These are phyloP conservation scores for Daldinia concentrica DNA, from an alignment of 495 filamentous ascomycete species.

Conservation along the genomic window DNA sequence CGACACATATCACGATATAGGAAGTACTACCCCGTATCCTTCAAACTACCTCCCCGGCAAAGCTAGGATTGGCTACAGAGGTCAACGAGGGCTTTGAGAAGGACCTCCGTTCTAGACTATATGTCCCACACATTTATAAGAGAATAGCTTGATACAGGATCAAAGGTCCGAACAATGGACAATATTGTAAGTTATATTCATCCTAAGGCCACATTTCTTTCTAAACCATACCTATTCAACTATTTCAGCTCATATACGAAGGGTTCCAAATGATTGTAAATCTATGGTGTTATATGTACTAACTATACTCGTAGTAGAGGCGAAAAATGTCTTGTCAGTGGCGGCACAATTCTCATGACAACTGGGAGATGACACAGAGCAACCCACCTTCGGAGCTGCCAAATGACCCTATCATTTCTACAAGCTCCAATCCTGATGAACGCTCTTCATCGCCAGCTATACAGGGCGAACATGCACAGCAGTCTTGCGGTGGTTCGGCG, in stretches of 20 bases:
- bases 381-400: constrained; percentile 38
- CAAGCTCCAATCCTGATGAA: constrained; percentile 37
- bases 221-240: background rate
- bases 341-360: constrained; percentile 20
- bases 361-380: constrained; percentile 36
- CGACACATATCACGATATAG: too few relatives aligned
- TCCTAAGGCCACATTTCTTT: background rate
- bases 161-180: background rate
- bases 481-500: background rate
- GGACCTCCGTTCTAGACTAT: background rate
- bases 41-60: too few relatives aligned
- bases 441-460: constrained; percentile 27
- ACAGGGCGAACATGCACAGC: constrained; percentile 3
- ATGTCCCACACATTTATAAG: background rate
- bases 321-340: constrained; percentile 34
- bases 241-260: background rate
- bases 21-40: too few relatives aligned
- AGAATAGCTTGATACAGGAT: background rate
- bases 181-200: background rate
- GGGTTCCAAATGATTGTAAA: background rate
- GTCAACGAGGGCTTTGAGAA: background rate
- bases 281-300: background rate
- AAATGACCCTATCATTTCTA: constrained; percentile 26
- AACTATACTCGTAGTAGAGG: constrained; percentile 9
- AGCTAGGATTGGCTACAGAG: too few relatives aligned